Evolutionary conservation across 148 eudicot genomes (phyloP), one percentile per base, ranked within the genome.

Genomic region (Spergularia bocconei): DNA sequence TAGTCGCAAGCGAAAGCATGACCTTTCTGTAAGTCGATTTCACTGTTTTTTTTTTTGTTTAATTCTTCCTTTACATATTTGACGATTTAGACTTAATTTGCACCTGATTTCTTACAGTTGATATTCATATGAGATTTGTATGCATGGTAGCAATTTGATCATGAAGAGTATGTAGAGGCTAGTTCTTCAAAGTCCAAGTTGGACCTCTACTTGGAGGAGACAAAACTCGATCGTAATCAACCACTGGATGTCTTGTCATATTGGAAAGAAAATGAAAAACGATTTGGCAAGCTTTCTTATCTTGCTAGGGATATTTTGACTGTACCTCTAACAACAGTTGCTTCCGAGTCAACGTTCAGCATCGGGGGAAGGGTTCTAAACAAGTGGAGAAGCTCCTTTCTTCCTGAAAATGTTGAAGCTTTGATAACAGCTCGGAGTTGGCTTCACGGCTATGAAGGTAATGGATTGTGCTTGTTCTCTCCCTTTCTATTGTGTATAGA

Each of bases 171-270:
- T 1, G 2, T 41, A 2, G 44, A 41, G 2, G 44, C 44, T 4
- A 41, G 44, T 5, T 41, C 44, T 41, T 41, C 2, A 4, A 41
- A 41, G 8, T 4, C 44, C 44, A 7, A 41, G 44, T 15, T 54
- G 16, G 7, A 66, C 39, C 2, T 38, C 0, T 73, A 79, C 59
- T 57, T 79, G 47, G 75, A 69, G 8, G 64, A 75, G 14, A 29
- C 44, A 5, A 41, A 41, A 1, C 44, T 79, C 1, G 72, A 78
- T 71, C 38, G 60, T 23, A 50, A 14, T 11, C 33, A 6, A 64
- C 55, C 60, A 16, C 16, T 75, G 7, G 79, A 80, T 60, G 52
- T 80, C 2, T 61, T 74, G 19, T 3, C 17, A 5, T 80, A 20
- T 51, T 80, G 75, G 75, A 69, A 48, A 21, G 68, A 74, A 19